Evolutionary conservation across 2,329 filamentous ascomycete species (phyloP).

Genomic region (Aspergillus tubingensis): DNA sequence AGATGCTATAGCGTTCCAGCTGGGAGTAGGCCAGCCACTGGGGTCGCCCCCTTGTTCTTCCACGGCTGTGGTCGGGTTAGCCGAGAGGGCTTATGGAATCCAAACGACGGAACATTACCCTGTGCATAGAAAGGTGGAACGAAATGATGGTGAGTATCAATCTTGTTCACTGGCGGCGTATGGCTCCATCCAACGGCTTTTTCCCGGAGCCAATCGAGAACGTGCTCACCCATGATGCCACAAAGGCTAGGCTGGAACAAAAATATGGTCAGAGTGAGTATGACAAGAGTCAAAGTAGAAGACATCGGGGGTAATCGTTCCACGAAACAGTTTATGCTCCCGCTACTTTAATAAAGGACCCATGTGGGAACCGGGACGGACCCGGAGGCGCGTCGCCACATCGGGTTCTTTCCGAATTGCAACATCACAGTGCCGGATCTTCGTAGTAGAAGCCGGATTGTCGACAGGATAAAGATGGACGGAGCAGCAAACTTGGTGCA

Average conservation of each 20-base stretch:
- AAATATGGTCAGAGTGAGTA: too few relatives aligned
- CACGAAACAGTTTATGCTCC: too few relatives aligned
- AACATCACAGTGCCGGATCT: too few relatives aligned
- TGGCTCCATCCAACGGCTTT: conserved; percentile 22
- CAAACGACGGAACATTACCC: conserved; percentile 9
- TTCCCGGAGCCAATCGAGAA: conserved; percentile 21
- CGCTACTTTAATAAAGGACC: too few relatives aligned
- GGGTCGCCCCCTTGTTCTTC: conserved; percentile 25
- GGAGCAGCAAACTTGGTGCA: too few relatives aligned
- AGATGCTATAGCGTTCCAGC: conserved; percentile 16
- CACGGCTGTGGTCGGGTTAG: conserved; percentile 15
- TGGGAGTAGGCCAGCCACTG: conserved; percentile 25
- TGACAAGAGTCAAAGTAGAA: too few relatives aligned
- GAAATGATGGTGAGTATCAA: conserved; percentile 30
- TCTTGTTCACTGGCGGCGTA: conserved; percentile 23
- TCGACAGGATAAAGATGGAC: too few relatives aligned
- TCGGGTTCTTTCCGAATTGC: too few relatives aligned
- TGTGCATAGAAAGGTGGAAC: conserved; percentile 27
- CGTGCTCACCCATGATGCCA: not conserved
- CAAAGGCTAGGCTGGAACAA: not conserved
- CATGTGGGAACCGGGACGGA: too few relatives aligned
- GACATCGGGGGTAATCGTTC: too few relatives aligned
- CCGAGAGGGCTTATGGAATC: not conserved
- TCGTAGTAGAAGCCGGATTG: too few relatives aligned
- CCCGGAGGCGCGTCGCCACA: too few relatives aligned